A percentile compares a stretch with the other conserved stretches of the same genome.
phyloP scores from a whole-genome alignment of 371 early-diverging fungal genomes.

The Lichtheimia ornata region DNA sequence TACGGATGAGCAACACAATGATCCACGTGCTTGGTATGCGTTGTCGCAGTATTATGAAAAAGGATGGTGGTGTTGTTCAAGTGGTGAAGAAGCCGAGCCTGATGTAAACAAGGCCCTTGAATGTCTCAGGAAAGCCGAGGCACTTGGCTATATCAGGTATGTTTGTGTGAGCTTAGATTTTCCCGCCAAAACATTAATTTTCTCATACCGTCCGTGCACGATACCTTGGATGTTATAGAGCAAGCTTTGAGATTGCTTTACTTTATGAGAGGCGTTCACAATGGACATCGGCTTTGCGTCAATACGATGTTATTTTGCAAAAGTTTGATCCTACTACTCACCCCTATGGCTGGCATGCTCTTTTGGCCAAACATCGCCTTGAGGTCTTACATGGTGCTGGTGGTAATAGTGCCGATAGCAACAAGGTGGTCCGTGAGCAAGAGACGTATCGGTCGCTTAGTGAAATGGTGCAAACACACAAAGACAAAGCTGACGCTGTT shows the following conservation, averaged over 20 bases:
- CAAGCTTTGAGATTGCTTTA: constrained; percentile 20
- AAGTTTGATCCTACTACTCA: background rate
- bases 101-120: constrained; percentile 17
- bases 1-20: background rate
- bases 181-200: too few species aligned
- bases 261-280: constrained; percentile 12
- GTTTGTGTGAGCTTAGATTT: background rate
- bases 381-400: constrained; percentile 14
- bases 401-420: too few species aligned
- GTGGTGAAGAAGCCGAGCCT: background rate
- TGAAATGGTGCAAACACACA: constrained; percentile 17
- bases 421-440: too few species aligned
- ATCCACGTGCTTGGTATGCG: constrained; percentile 14
- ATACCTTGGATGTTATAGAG: constrained; percentile 8
- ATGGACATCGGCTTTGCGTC: constrained; percentile 11
- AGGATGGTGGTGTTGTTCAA: constrained; percentile 15
- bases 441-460: constrained; percentile 11
- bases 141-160: constrained; percentile 29
- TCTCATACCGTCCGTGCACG: too few species aligned
- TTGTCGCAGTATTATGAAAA: constrained; percentile 13
- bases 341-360: constrained; percentile 22
- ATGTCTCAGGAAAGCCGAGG: constrained; percentile 29
- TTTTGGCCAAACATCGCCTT: constrained; percentile 11
- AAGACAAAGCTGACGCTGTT: constrained; percentile 8
- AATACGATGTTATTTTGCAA: constrained; percentile 13